phyloP scores from a whole-genome alignment of 202 grass and related monocot species.

The Carex arenaria region DNA sequence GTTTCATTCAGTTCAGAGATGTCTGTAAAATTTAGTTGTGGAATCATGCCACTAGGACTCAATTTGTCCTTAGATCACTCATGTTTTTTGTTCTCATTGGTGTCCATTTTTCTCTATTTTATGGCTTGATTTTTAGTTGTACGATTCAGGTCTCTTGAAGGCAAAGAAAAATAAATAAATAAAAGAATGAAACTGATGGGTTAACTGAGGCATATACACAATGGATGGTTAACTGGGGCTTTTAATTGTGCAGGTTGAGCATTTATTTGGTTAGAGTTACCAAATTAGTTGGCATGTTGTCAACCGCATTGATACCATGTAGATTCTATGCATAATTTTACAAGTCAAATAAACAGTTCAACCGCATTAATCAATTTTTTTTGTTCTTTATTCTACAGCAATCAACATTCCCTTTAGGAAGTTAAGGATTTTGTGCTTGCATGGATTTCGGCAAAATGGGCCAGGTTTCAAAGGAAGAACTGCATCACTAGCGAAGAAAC shows the following conservation, averaged over 20 bases:
- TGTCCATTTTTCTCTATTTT: neutral
- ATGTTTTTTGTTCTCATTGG: neutral
- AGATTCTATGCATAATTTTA: neutral
- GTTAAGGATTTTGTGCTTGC: slow-evolving; percentile 83
- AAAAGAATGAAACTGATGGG: neutral
- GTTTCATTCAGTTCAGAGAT: neutral
- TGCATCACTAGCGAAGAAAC: slow-evolving; percentile 76
- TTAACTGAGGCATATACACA: neutral
- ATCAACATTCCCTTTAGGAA: slow-evolving; percentile 31
- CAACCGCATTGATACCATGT: neutral
- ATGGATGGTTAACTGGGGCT: neutral
- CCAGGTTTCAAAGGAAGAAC: slow-evolving; percentile 94
- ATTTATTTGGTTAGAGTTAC: neutral
- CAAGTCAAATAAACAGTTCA: neutral
- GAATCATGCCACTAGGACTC: neutral
- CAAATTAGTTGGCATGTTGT: neutral
- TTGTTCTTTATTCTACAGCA: slow-evolving; percentile 36
- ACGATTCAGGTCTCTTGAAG: neutral
- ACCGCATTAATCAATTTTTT: neutral
- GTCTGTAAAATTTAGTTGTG: neutral
- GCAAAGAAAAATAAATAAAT: neutral
- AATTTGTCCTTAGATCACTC: neutral
- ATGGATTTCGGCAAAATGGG: slow-evolving; percentile 84
- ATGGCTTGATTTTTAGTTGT: neutral
- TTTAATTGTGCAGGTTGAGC: neutral